Conservation (phyloP, 768 basidiomycete species). For the Kondoa subrosea region DNA sequence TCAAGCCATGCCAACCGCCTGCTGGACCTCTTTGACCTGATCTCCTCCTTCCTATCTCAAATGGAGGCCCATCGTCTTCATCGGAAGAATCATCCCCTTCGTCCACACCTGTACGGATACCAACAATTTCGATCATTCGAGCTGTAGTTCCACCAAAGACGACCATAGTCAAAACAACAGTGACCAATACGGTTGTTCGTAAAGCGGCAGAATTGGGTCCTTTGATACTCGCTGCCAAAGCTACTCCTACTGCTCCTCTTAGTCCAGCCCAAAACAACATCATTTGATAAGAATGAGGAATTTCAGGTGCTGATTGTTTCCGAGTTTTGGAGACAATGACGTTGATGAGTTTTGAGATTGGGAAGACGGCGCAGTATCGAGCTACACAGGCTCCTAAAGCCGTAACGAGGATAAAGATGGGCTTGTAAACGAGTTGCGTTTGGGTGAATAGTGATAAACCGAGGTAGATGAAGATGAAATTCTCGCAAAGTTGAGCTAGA, state of each 20-base stretch:
- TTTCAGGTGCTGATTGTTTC: conserved; percentile 48
- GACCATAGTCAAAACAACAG: conserved; percentile 84
- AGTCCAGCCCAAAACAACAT: conserved; percentile 99
- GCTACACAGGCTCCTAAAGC: conserved; percentile 82
- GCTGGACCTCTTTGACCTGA: conserved; percentile 23
- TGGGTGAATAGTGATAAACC: conserved; percentile 95
- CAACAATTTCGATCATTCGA: conserved; percentile 90
- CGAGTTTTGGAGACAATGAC: conserved; percentile 61
- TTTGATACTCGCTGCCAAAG: conserved; percentile 85
- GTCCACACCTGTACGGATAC: conserved; percentile 84
- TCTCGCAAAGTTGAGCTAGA: conserved; percentile 85
- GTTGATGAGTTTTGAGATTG: conserved; percentile 85
- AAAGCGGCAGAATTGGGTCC: conserved; percentile 84
- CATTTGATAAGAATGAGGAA: conserved; percentile 97
- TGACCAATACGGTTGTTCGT: conserved; percentile 81
- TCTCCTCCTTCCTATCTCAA: conserved; percentile 7
- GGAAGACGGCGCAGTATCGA: conserved; percentile 88
- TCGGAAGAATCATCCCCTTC: conserved; percentile 58
- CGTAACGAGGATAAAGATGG: conserved; percentile 80
- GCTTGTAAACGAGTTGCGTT: conserved; percentile 64
- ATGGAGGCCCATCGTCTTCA: conserved; percentile 29
- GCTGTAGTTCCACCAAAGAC: conserved; percentile 95
- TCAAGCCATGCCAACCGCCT: not conserved
- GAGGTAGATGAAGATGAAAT: conserved; percentile 98
- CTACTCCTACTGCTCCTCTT: conserved; percentile 91